Evolutionary conservation across 345 rosid species (phyloP), one percentile per base, ranked within the genome.

Genomic region (Eucalyptus dawsonii): DNA sequence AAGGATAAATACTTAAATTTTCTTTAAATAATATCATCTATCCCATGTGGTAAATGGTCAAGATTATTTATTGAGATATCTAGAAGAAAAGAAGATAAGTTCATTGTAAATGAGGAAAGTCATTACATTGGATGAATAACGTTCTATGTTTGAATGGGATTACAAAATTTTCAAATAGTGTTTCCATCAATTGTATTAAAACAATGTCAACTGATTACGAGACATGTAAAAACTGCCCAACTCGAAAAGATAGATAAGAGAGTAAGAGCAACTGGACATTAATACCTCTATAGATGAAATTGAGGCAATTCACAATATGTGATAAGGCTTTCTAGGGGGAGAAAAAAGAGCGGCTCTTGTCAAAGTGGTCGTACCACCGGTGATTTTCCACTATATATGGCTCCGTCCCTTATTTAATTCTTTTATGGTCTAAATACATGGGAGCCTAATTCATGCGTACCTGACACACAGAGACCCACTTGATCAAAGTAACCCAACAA

Each of bases 261-360:
- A 60, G 69, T 13, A 60, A 60, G 69, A 60, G 69, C 69, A 12
- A 27, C 16, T 29, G 16, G 31, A 60, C 67, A 27, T 12, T 27
- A 60, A 60, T 27, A 24, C 29, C 62, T 56, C 31, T 27, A 60
- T 13, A 9, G 69, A 56, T 24, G 29, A 56, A 9, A 56, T 24
- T 24, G 29, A 56, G 62, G 29, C 62, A 9, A 56, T 56, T 56
- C 62, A 56, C 27, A 56, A 10, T 56, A 5, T 56, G 6, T 56
- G 62, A 24, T 56, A 9, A 56, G 62, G 62, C 3, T 56, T 56
- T 56, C 62, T 24, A 22, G 62, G 7, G 31, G 34, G 69, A 27
- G 24, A 86, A 37, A 86, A 90, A 90, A 27, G 88, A 86, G 90
- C 87, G 90, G 92, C 47, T 88, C 91, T 44, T 14, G 80, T 80